Evolutionary conservation across 306 rosid genomes (phyloP), one percentile per base, ranked within the genome.

Genomic region (Medicago lupulina): DNA sequence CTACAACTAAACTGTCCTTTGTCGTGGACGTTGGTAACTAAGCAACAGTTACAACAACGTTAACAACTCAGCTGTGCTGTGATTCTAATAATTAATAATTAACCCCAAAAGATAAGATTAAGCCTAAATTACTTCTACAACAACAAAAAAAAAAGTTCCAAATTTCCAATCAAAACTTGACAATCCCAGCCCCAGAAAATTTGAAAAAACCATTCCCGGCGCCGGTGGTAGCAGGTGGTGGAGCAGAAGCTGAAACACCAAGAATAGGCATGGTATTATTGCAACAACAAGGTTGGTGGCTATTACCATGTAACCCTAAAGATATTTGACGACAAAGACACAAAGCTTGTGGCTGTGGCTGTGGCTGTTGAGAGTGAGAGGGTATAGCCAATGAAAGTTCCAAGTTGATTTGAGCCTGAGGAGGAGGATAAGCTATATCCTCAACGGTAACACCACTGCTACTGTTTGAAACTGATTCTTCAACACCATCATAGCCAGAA

Each of bases 311-410:
- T 14, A 61, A 61, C 44, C 67, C 44, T 34, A 61, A n/a, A 25
- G 3, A 2, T 12, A 15, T 0, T 28, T 34, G 44, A 34, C 16
- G 21, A 62, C 21, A 62, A 15, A 62, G 46, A 34, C 67, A 62
- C 75, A 53, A 23, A 49, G 9, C 51, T n/a, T 14, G 79, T 10
- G 14, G 69, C 0, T 62, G 67, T 21, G n/a, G 70, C 2, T 83
- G 73, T 73, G 41, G 69, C 0, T 62, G 67, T 21, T 40, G 51
- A 41, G 64, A 44, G 28, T 84, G 85, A 21, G 71, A 28, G 25
- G 86, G 82, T 44, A 67, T 84, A 62, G 85, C 88, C n/a, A 88
- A 78, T 9, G 91, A 78, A 59, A 87, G 87, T 5, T 85, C 88
- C 72, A 90, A 86, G 84, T 83, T 87, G 59, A 87, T 71, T 3